phyloP scores from a whole-genome alignment of 2,329 filamentous ascomycete species.

The Neofusicoccum sp. region DNA sequence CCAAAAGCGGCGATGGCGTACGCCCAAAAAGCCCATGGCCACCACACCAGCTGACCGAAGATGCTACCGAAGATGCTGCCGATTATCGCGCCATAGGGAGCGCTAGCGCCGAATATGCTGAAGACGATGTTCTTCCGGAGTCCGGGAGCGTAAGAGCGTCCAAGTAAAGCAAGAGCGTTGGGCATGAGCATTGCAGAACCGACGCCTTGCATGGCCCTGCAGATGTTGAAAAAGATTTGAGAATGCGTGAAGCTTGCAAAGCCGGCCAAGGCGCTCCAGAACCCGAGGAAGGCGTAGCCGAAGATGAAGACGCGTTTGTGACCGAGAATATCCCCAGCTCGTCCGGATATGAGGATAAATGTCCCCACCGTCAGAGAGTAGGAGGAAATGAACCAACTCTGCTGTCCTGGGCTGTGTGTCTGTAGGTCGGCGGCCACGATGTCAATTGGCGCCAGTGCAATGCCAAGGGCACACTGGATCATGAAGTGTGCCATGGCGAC shows the following conservation, averaged over 20 bases:
- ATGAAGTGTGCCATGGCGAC: constrained; percentile 31
- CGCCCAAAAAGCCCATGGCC: constrained; percentile 33
- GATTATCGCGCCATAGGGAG: constrained; percentile 36
- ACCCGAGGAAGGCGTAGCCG: constrained; percentile 40
- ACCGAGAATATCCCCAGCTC: constrained; percentile 46
- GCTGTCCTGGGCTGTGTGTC: constrained; percentile 40
- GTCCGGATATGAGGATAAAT: constrained; percentile 46
- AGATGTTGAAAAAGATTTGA: constrained; percentile 34
- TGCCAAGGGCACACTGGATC: constrained; percentile 31
- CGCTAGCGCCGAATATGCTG: constrained; percentile 37
- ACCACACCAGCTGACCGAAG: constrained; percentile 34
- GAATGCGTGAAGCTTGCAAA: constrained; percentile 35
- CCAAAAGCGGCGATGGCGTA: constrained; percentile 23
- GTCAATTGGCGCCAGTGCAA: constrained; percentile 41
- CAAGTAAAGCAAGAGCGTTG: constrained; percentile 39
- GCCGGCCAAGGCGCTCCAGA: constrained; percentile 43
- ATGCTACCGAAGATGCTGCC: constrained; percentile 34
- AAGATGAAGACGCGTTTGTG: constrained; percentile 43
- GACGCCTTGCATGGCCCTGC: constrained; percentile 42
- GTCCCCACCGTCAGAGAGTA: constrained; percentile 46
- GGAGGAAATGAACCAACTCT: constrained; percentile 45
- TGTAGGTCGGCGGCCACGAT: constrained; percentile 47
- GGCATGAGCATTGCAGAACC: constrained; percentile 38
- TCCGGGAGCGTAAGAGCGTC: constrained; percentile 33
- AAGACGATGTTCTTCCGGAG: constrained; percentile 41